Base-by-base conservation (phyloP, 2,329 filamentous ascomycete genomes). In the Rhytidhysteron rufulum region DNA sequence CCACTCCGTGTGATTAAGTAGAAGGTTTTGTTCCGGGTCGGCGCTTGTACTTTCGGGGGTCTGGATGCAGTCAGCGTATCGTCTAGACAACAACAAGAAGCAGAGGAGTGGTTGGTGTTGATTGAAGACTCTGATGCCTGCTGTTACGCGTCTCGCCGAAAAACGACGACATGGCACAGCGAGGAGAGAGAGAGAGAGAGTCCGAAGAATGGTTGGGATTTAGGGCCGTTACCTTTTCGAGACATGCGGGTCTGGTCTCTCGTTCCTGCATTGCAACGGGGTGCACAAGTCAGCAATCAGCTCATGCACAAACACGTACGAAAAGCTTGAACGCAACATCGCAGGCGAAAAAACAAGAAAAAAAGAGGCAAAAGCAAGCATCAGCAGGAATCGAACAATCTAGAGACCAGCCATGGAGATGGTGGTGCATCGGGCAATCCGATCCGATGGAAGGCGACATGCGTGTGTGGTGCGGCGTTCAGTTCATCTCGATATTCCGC, bases 11-110 rank as follows among this genome's bases (percentile, higher is more conserved):
- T 22, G 20, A 4, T 35, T 20, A 35, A 22, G 33, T 21, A 5
- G 6, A 29, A n/a, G 20, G 35, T 15, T 38, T 38, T 24, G 35
- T 38, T 20, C 35, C 35, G 16, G 35, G 20, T 29, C 22, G 8
- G 24, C 35, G 35, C 22, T 38, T 38, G 35, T 38, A 38, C 30
- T 38, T 38, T 16, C 35, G 35, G 3, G 35, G 35, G 21, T 38
- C 35, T 38, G n/a, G 16, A 21, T 19, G 30, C 10, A 15, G 30
- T 32, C 30, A 32, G 30, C 9, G 7, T 32, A 33, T 7, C 7
- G 18, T 33, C 31, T 19, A 8, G n/a, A n/a, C n/a, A n/a, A 8
- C 31, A 19, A 33, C 18, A 19, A 33, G 16, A 10, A 19, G 7
- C 16, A 8, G 7, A 7, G 9, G 9, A 20, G 17, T 20, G 33